Percentiles rank a stretch among this genome's conserved stretches.
Conservation (phyloP, 164 flowering plant species). For the Tinospora cordifolia region DNA sequence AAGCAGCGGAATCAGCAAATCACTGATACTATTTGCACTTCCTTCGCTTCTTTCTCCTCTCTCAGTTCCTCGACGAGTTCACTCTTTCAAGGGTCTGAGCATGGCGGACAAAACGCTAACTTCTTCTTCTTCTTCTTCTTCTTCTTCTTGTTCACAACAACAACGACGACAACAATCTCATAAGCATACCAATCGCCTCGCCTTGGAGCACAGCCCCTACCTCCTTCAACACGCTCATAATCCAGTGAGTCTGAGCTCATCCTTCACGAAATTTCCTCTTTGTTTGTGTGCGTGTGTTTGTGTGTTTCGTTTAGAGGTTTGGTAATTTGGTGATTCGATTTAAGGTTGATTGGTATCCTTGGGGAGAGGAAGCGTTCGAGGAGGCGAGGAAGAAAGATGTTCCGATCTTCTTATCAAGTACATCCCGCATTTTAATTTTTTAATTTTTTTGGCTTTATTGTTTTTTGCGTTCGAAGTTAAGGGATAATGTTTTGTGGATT, state of each 20-base stretch:
- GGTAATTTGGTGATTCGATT: neutral
- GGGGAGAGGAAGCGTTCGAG: conserved; percentile 92
- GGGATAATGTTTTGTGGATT: neutral
- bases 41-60: conserved; percentile 14
- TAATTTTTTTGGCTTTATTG: neutral
- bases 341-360: conserved; percentile 96
- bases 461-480: neutral
- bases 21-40: conserved; percentile 1
- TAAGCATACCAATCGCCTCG: conserved; percentile 66
- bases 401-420: conserved; percentile 93
- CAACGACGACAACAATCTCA: conserved; percentile 16
- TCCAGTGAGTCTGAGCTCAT: conserved; percentile 39
- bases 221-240: conserved; percentile 97
- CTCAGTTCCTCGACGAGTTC: conserved; percentile 24
- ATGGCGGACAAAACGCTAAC: conserved; percentile 46
- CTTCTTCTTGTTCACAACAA: too few relatives aligned
- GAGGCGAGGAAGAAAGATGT: conserved; percentile 66
- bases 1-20: too few relatives aligned
- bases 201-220: conserved; percentile 87
- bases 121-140: too few relatives aligned
- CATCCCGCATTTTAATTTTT: neutral
- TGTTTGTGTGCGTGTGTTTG: neutral
- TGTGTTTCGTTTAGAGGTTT: neutral
- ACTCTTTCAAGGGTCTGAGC: conserved; percentile 30
- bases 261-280: neutral